A percentile compares a stretch with the other conserved stretches of the same genome.
Conservation (phyloP, 2,329 filamentous ascomycete genomes). For the Bipolaris cookei region DNA sequence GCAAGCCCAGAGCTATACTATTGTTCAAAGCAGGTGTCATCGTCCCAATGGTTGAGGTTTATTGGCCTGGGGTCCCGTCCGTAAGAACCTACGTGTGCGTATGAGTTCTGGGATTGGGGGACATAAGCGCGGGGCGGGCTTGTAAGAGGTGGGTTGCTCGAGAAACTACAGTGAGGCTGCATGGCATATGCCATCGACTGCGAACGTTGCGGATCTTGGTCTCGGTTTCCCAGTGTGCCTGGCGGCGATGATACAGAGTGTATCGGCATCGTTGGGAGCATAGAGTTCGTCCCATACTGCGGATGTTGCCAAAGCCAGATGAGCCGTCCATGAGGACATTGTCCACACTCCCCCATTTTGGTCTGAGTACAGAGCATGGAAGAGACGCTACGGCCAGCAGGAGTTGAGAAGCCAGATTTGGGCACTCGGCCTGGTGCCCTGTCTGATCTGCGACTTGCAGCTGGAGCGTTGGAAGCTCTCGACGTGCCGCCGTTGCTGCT, state of each 20-base stretch:
- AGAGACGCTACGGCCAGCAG: constrained; percentile 50
- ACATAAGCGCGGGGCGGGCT: constrained; percentile 52
- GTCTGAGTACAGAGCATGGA: constrained; percentile 60
- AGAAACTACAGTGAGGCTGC: constrained; percentile 45
- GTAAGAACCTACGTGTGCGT: constrained; percentile 47
- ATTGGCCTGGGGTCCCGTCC: constrained; percentile 41
- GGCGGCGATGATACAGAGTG: constrained; percentile 40
- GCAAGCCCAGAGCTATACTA: constrained; percentile 26
- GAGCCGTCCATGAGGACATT: constrained; percentile 43
- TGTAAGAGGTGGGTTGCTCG: constrained; percentile 53
- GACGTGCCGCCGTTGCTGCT: constrained; percentile 56
- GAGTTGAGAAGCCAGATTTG: constrained; percentile 42
- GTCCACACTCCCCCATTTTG: constrained; percentile 56
- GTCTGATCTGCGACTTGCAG: constrained; percentile 43
- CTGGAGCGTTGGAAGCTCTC: constrained; percentile 55
- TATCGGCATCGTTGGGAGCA: constrained; percentile 45
- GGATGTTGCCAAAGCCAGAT: constrained; percentile 49
- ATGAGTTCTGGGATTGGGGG: constrained; percentile 49
- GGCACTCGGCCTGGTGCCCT: constrained; percentile 33
- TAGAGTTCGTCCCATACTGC: constrained; percentile 48
- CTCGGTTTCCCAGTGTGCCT: constrained; percentile 25
- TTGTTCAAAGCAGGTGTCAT: constrained; percentile 56
- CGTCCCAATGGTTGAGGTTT: constrained; percentile 51
- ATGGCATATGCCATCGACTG: constrained; percentile 48
- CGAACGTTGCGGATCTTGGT: constrained; percentile 51